phyloP scores from a whole-genome alignment of 2,329 filamentous ascomycete species.

The Rugonectria rugulosa region DNA sequence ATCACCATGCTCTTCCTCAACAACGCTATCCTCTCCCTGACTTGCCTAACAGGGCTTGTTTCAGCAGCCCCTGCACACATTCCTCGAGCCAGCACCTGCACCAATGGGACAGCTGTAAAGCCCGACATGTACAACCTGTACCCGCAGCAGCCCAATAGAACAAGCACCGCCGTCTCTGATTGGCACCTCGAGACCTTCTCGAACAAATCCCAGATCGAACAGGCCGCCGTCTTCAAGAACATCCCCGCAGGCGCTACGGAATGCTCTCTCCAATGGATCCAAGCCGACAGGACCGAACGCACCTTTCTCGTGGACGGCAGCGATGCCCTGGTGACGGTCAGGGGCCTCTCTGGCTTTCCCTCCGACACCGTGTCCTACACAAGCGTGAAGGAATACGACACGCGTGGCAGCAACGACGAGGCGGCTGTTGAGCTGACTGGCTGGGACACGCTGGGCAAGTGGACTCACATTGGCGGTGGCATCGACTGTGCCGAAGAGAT shows the following conservation, averaged over 20 bases:
- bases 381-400: conserved; percentile 4
- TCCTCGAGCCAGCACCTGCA: conserved; percentile 1
- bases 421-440: conserved; percentile 5
- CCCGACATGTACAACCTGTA: conserved; percentile 15
- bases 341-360: conserved; percentile 10
- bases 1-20: conserved; percentile 5
- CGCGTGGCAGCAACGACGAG: not conserved
- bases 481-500: conserved; percentile 8
- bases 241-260: conserved; percentile 9
- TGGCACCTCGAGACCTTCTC: conserved; percentile 14
- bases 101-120: not conserved
- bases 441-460: conserved; percentile 4
- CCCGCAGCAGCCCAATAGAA: not conserved
- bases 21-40: conserved; percentile 1
- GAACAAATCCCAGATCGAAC: conserved; percentile 14
- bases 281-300: conserved; percentile 3
- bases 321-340: conserved; percentile 1
- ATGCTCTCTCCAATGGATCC: conserved; percentile 7
- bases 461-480: conserved; percentile 3
- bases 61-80: conserved; percentile 4
- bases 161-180: not conserved
- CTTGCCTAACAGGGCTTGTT: conserved; percentile 2
- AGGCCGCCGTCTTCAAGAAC: conserved; percentile 7
- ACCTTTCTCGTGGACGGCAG: conserved; percentile 13
- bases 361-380: conserved; percentile 1